Conservation (phyloP, 176 grass and related monocot species). For the Cymbopogon citratus region DNA sequence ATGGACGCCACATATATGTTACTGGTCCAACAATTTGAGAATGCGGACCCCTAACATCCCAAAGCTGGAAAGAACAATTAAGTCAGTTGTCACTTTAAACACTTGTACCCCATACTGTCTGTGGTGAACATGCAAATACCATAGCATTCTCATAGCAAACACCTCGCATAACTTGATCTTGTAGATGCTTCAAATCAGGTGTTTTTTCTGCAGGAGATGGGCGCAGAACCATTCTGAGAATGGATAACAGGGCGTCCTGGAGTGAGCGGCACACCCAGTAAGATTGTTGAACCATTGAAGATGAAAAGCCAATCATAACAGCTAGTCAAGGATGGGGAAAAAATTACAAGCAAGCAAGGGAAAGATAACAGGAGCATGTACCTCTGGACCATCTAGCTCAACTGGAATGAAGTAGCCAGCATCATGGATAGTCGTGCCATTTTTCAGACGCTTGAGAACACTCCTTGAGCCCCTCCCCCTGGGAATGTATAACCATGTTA, state of each 20-base stretch:
- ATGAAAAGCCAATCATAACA: background rate
- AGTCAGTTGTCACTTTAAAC: conserved; percentile 1
- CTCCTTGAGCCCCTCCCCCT: conserved; percentile 75
- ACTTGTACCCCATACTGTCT: conserved; percentile 4
- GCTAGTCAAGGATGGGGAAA: background rate
- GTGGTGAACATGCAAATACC: conserved; percentile 50
- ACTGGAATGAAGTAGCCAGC: conserved; percentile 65
- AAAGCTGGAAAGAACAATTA: conserved; percentile 61
- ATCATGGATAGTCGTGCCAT: conserved; percentile 61
- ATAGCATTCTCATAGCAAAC: conserved; percentile 64
- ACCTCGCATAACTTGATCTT: conserved; percentile 48
- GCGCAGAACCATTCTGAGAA: conserved; percentile 57
- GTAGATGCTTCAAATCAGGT: conserved; percentile 19
- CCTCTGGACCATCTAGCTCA: conserved; percentile 68
- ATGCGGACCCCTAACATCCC: conserved; percentile 26
- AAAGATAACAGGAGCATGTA: conserved; percentile 6
- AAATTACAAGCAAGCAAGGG: background rate
- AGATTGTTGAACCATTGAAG: background rate
- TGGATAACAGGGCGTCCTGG: conserved; percentile 51
- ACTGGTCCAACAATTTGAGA: conserved; percentile 59
- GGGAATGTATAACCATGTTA: conserved; percentile 15
- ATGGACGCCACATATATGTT: conserved; percentile 69
- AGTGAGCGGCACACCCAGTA: conserved; percentile 3
- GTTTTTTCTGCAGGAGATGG: conserved; percentile 25
- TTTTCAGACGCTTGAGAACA: conserved; percentile 55